Conservation (phyloP, 371 early-diverging fungal species). For the Mortierella sp. region DNA sequence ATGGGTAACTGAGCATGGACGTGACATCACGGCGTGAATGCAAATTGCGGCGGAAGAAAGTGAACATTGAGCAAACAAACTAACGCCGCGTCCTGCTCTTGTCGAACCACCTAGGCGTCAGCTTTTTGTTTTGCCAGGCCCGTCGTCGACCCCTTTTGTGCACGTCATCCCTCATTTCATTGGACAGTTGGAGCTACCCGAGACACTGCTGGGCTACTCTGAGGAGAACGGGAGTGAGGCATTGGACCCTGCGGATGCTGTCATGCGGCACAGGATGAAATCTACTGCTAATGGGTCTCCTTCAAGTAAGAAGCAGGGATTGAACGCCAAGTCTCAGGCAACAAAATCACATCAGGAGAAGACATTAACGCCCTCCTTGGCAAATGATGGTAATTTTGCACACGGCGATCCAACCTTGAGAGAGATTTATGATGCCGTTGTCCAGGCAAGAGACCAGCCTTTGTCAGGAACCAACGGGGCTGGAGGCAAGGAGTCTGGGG, state of each 20-base stretch:
- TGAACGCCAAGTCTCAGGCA: not conserved
- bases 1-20: constrained; percentile 37
- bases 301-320: constrained; percentile 10
- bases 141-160: constrained; percentile 44
- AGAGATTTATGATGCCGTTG: constrained; percentile 25
- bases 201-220: not conserved
- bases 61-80: not conserved
- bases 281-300: not conserved
- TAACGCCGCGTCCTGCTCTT: not conserved
- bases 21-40: no score
- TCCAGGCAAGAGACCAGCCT: constrained; percentile 27
- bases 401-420: constrained; percentile 22
- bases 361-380: not conserved
- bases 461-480: not conserved
- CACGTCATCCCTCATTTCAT: constrained; percentile 45
- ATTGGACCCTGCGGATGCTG: constrained; percentile 39
- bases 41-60: no score
- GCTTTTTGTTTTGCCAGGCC: constrained; percentile 45
- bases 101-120: constrained; percentile 30
- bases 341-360: constrained; percentile 1
- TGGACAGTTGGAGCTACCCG: constrained; percentile 25
- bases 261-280: constrained; percentile 27
- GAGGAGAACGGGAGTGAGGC: not conserved
- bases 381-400: not conserved
- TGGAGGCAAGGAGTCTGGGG: not conserved